A percentile compares a stretch with the other conserved stretches of the same genome.
Evolutionary conservation across 306 rosid genomes (phyloP).

Genomic region (Lathyrus sativus): DNA sequence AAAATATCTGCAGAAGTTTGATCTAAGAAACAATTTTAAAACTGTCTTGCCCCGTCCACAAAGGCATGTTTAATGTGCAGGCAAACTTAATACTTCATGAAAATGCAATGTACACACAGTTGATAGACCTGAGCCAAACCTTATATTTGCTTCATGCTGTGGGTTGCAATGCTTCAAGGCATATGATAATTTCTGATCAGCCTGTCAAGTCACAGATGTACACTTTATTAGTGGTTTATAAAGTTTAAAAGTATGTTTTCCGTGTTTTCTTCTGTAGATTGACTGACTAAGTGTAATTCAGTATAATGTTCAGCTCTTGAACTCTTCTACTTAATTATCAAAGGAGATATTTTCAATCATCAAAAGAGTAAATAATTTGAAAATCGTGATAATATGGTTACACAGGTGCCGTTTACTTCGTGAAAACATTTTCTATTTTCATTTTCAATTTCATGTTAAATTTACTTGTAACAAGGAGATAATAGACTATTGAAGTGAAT

Average conservation of each 20-base stretch:
- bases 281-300: constrained; percentile 14
- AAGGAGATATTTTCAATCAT: constrained; percentile 1
- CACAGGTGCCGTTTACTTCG: neutral
- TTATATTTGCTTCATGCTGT: constrained; percentile 79
- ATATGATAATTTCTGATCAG: constrained; percentile 85
- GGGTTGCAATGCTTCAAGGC: constrained; percentile 91
- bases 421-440: too few relatives aligned
- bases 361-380: constrained; percentile 15
- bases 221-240: constrained; percentile 25
- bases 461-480: too few relatives aligned
- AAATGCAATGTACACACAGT: constrained; percentile 43
- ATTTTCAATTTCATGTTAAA: too few relatives aligned
- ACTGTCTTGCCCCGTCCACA: constrained; percentile 29
- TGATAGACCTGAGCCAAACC: constrained; percentile 73
- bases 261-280: constrained; percentile 2
- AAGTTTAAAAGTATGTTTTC: constrained; percentile 6
- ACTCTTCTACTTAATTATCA: neutral
- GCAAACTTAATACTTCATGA: constrained; percentile 27
- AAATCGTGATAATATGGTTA: constrained; percentile 28
- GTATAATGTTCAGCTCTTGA: constrained; percentile 2
- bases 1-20: constrained; percentile 5
- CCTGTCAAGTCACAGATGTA: constrained; percentile 62
- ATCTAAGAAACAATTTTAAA: constrained; percentile 14
- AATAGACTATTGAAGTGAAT: too few relatives aligned
- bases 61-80: constrained; percentile 20